phyloP scores from a whole-genome alignment of 1,139 yeast species.

The Hanseniaspora sp. region DNA sequence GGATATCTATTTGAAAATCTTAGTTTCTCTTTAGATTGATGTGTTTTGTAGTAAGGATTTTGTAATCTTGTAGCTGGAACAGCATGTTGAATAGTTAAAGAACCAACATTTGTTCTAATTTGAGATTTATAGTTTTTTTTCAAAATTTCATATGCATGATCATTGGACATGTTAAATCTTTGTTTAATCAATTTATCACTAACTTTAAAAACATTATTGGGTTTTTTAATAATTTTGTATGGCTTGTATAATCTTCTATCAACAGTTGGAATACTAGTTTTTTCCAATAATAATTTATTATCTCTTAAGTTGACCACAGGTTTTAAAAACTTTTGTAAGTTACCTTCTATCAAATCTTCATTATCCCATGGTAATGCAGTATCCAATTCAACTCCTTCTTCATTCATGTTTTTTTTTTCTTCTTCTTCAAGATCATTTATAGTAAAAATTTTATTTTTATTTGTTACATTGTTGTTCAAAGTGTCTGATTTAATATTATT shows the following conservation, averaged over 20 bases:
- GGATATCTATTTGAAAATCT: slow-evolving; percentile 70
- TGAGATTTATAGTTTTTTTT: slow-evolving; percentile 82
- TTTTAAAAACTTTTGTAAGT: slow-evolving; percentile 38
- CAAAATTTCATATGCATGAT: slow-evolving; percentile 68
- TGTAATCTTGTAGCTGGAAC: slow-evolving; percentile 79
- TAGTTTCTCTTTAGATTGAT: slow-evolving; percentile 53
- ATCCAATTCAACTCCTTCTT: slow-evolving; percentile 24
- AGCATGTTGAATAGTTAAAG: slow-evolving; percentile 82
- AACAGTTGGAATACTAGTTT: slow-evolving; percentile 18
- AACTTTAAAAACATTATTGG: slow-evolving; percentile 26
- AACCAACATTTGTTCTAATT: slow-evolving; percentile 86
- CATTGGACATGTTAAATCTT: slow-evolving; percentile 78
- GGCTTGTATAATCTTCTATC: neutral
- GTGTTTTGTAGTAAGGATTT: slow-evolving; percentile 83
- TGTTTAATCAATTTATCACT: slow-evolving; percentile 38
- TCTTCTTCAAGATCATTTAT: slow-evolving; percentile 4
- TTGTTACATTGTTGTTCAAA: slow-evolving; percentile 9
- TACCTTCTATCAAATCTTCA: slow-evolving; percentile 70
- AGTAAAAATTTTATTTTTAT: neutral
- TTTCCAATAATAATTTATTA: slow-evolving; percentile 57
- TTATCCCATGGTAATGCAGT: slow-evolving; percentile 60
- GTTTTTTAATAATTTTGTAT: slow-evolving; percentile 15
- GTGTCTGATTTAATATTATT: slow-evolving; percentile 22
- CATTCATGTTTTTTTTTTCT: neutral
- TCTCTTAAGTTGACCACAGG: slow-evolving; percentile 70